phyloP scores from a whole-genome alignment of 768 basidiomycete species.

The Chiua virens region DNA sequence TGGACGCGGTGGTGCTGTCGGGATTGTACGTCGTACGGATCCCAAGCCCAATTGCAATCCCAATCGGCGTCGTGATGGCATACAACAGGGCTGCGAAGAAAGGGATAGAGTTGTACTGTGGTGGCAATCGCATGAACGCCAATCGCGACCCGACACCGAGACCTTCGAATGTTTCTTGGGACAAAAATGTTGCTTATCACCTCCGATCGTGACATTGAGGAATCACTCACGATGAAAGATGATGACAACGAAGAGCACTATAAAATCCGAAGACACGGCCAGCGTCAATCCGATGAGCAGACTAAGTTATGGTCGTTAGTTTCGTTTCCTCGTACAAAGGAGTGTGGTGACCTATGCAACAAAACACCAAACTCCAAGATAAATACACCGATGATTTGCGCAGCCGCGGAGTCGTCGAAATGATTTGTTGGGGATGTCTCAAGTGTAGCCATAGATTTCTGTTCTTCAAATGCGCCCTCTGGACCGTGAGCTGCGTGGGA shows the following conservation, averaged over 20 bases:
- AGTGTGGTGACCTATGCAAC: constrained; percentile 60
- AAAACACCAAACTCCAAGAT: constrained; percentile 95
- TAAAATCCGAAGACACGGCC: constrained; percentile 83
- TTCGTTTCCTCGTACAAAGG: neutral
- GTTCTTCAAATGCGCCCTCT: constrained; percentile 35
- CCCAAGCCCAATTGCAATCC: constrained; percentile 83
- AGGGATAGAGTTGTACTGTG: constrained; percentile 55
- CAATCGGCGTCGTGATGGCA: constrained; percentile 81
- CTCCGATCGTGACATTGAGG: neutral
- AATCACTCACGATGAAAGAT: constrained; percentile 84
- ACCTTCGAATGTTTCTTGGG: constrained; percentile 89
- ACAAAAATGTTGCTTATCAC: constrained; percentile 1
- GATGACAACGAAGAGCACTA: constrained; percentile 83
- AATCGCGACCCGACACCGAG: constrained; percentile 90
- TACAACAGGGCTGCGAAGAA: constrained; percentile 61
- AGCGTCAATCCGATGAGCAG: constrained; percentile 87
- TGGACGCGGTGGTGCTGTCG: constrained; percentile 66
- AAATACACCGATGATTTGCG: constrained; percentile 83
- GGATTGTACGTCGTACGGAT: constrained; percentile 81
- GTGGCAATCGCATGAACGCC: constrained; percentile 67
- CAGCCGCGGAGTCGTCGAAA: constrained; percentile 45
- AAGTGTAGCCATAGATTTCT: constrained; percentile 24
- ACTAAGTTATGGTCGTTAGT: constrained; percentile 35
- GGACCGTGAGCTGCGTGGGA: constrained; percentile 72
- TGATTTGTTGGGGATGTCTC: constrained; percentile 20